Conservation (phyloP, 371 early-diverging fungal species). For the Mucor velutinosus region DNA sequence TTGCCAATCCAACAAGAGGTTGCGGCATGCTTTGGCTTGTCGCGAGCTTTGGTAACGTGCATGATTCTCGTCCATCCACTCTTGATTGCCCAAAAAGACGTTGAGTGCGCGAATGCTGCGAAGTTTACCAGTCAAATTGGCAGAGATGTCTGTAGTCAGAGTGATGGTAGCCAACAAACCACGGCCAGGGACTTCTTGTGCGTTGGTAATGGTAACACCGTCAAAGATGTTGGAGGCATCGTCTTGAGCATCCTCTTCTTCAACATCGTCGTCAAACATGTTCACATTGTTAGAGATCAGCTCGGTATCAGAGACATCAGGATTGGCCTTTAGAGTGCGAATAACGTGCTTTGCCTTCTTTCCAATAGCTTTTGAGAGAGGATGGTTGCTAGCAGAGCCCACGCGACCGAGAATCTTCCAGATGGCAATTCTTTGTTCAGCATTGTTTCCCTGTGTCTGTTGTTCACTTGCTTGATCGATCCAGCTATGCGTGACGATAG, state of each 20-base stretch:
- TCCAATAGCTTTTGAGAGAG: conserved; percentile 46
- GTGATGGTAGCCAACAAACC: conserved; percentile 61
- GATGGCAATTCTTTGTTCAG: conserved; percentile 17
- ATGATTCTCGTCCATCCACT: conserved; percentile 71
- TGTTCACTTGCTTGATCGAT: conserved; percentile 15
- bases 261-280: not conserved
- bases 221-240: conserved; percentile 37
- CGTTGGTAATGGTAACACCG: conserved; percentile 55
- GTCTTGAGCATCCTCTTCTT: conserved; percentile 1
- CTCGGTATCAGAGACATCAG: conserved; percentile 3
- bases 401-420: conserved; percentile 54
- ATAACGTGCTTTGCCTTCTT: conserved; percentile 36
- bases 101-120: conserved; percentile 48
- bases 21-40: conserved; percentile 33
- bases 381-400: conserved; percentile 49
- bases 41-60: conserved; percentile 53
- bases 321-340: not conserved
- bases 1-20: conserved; percentile 56
- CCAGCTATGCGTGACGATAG: conserved; percentile 50
- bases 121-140: conserved; percentile 28
- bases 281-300: conserved; percentile 3
- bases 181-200: conserved; percentile 68
- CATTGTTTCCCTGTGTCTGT: not conserved
- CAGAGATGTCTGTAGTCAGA: conserved; percentile 27
- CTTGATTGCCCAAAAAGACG: conserved; percentile 67